A percentile compares a stretch with the other conserved stretches of the same genome.
phyloP scores from a whole-genome alignment of 345 rosid genomes.

The Hypericum androsaemum region DNA sequence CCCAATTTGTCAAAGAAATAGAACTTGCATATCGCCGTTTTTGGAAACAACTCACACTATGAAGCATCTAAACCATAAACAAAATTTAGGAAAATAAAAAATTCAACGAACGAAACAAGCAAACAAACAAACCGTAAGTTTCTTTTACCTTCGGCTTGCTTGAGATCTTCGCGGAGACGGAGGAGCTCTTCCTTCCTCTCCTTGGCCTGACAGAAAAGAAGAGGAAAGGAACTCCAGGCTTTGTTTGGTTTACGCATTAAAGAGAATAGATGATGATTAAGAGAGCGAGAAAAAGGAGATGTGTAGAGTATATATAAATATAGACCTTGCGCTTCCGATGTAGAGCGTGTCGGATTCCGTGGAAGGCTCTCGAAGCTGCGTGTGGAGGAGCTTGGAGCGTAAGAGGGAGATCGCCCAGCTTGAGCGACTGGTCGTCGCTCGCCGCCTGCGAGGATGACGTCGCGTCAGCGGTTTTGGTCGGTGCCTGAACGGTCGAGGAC shows the following conservation, averaged over 20 bases:
- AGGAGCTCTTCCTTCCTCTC: slow-evolving; percentile 69
- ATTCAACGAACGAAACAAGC: neutral
- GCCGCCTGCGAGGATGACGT: slow-evolving; percentile 4
- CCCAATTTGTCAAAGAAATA: slow-evolving; percentile 79
- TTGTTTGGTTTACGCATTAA: slow-evolving; percentile 6
- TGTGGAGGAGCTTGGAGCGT: slow-evolving; percentile 54
- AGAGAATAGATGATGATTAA: too few relatives aligned
- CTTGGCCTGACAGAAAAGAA: slow-evolving; percentile 41
- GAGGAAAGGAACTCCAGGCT: neutral
- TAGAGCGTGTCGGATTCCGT: slow-evolving; percentile 40
- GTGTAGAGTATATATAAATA: too few relatives aligned
- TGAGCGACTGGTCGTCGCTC: slow-evolving; percentile 35
- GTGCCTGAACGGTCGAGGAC: slow-evolving; percentile 16
- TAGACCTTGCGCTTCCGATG: slow-evolving; percentile 91
- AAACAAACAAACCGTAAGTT: slow-evolving; percentile 11
- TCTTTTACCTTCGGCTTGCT: slow-evolving; percentile 86
- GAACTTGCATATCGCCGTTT: slow-evolving; percentile 67
- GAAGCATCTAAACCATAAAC: slow-evolving; percentile 36
- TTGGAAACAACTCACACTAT: slow-evolving; percentile 47
- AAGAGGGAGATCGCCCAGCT: slow-evolving; percentile 69
- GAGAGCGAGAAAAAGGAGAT: neutral
- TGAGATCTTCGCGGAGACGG: slow-evolving; percentile 65
- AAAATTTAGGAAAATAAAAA: neutral
- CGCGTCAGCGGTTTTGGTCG: slow-evolving; percentile 7
- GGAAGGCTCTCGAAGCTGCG: slow-evolving; percentile 19